A percentile compares a stretch with the other conserved stretches of the same genome.
Evolutionary conservation across 768 basidiomycete species (phyloP).

Genomic region (Krasilnikovozyma curviuscula): DNA sequence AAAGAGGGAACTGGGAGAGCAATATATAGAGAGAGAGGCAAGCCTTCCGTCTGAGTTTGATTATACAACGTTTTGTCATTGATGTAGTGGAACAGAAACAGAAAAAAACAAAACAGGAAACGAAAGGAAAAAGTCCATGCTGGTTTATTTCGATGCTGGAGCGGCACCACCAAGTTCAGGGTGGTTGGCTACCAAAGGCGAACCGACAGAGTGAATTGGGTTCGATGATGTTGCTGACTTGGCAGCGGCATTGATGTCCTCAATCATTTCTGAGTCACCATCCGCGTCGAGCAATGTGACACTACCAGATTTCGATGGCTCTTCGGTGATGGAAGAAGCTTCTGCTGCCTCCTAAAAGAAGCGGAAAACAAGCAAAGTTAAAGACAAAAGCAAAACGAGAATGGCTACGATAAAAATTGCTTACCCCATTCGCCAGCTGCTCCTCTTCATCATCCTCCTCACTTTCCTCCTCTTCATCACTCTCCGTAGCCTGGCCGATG

Average conservation of each 20-base stretch:
- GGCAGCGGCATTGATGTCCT: too few relatives aligned
- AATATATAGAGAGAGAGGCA: too few relatives aligned
- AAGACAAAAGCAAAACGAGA: not conserved
- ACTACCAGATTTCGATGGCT: not conserved
- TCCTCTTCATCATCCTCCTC: constrained; percentile 18
- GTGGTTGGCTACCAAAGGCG: constrained; percentile 1
- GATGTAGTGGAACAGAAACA: too few relatives aligned
- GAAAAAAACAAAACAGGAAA: too few relatives aligned
- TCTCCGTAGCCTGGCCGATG: not conserved
- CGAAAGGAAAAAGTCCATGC: too few relatives aligned
- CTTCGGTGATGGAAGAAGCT: not conserved
- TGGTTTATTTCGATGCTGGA: too few relatives aligned
- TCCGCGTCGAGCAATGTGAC: too few relatives aligned
- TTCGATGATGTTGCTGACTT: not conserved
- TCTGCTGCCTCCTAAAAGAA: not conserved
- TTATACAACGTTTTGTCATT: too few relatives aligned
- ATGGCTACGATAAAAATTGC: not conserved
- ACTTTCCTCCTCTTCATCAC: constrained; percentile 15
- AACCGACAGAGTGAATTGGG: not conserved
- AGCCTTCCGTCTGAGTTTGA: too few relatives aligned
- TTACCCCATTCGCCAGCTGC: constrained; percentile 9
- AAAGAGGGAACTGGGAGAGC: too few relatives aligned
- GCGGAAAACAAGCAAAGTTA: not conserved
- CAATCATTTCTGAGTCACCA: too few relatives aligned
- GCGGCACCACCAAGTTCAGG: too few relatives aligned